Evolutionary conservation across 129 eudicot genomes (phyloP), one percentile per base, ranked within the genome.

Genomic region (Smallanthus sonchifolius): DNA sequence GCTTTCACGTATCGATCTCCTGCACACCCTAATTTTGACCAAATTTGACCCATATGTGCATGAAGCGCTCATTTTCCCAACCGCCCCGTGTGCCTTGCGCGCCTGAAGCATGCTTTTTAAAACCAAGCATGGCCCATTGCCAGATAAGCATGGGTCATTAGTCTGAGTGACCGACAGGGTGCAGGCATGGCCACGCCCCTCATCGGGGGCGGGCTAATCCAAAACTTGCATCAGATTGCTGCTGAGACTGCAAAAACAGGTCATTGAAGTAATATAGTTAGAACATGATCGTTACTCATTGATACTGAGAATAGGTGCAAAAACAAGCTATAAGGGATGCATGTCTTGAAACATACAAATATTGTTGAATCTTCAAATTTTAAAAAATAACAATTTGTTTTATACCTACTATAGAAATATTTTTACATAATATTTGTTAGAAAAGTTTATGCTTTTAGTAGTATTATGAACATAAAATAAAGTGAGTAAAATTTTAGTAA

Each of bases 191-290:
- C 90, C 88, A 69, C 6, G 78, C 88, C 88, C 92, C 84, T 91
- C 67, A 91, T 19, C 92, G 91, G 87, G 97, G 95, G 84, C 92
- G 95, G 84, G 88, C 95, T 82, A 91, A 70, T 69, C 92, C 95
- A 85, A 86, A 89, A 73, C 85, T 75, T 7, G 86, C 80, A 84
- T 91, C 97, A 68, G 80, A 48, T 47, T 81, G 90, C 78, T 82
- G 95, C 76, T 82, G 90, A 82, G 86, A 79, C 77, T 85, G 77
- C 80, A 90, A 69, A 85, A 56, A 47, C 84, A 47, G 77, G 71
- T 34, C 65, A 86, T 85, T 37, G 5, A 60, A 48, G 39, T 40
- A 48, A 56, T 35, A 67, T 34, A 39, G 36, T 40, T 40, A 59
- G 14, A 30, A 9, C 7, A 19, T 10, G 30, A 1, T 24, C 30